Base-by-base conservation (phyloP, 2,329 filamentous ascomycete species). In the Diaporthe eres region DNA sequence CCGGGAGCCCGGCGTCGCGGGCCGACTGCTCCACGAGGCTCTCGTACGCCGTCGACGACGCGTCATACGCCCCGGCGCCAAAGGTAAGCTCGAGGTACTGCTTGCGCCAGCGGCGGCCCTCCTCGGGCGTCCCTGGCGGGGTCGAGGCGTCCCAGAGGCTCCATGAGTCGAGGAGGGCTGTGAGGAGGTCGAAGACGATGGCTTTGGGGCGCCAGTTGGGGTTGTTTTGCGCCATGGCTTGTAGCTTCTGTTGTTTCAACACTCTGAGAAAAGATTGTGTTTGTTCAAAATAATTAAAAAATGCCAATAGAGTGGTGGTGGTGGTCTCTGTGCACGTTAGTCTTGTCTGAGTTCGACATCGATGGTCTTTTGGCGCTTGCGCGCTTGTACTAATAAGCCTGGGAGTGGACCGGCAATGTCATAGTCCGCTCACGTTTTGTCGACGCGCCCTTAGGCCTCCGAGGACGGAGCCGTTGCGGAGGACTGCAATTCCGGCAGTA, bases 161-260 rank as follows among this genome's bases (percentile, higher is more conserved):
- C 85, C 84, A 85, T 3, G 83, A 85, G 78, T 86, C 81, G 9
- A 85, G 77, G 0, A 86, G 82, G 19, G 80, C 84, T 1, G 85
- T 86, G 34, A 86, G 82, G 39, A 86, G 83, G 74, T 86, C 84
- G 44, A 86, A 86, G 42, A 86, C 76, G 1, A 86, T 79, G 63
- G 80, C 85, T 78, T 81, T 81, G 1, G 83, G 82, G 6, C 75
- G 78, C 82, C 82, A 83, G 7, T 51, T 37, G 2, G 65, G 17
- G 10, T 72, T 28, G 4, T 51, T 37, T 39, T 25, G 49, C 2
- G 31, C 15, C 65, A 68, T 68, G 31, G 31, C 34, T 67, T 51
- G 31, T 15, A 19, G 17, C 17, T 47, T 19, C 4, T 17, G 12
- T 31, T 22, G 3, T 19, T 47, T 2, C 8, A 10, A 28, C 13